Base-by-base conservation (phyloP, 257 asterid genomes). In the Leonotis leonurus region DNA sequence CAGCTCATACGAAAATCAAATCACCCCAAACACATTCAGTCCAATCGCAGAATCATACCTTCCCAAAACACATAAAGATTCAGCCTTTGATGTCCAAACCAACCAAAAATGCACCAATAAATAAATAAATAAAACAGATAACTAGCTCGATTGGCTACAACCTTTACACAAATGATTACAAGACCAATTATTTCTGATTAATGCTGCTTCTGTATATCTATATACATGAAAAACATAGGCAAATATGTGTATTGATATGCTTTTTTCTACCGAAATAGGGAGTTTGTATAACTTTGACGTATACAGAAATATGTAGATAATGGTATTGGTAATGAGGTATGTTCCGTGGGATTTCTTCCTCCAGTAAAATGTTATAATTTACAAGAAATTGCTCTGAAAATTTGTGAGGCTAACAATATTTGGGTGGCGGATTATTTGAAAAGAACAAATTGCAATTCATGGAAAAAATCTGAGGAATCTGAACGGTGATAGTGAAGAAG, bases 401-500 rank as follows among this genome's bases (percentile, higher is more conserved):
- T 51, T 72, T 70, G 44, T 69, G 81, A 72, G 81, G 81, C 81
- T 77, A 65, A 56, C 21, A 50, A 44, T 70, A 32, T 56, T 35
- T 39, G 71, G 75, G 64, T 40, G 63, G 46, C 55, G 67, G 41
- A 9, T 56, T 48, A 48, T 61, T 56, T 56, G 39, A 60, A 8
- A 16, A 16, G 3, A 9, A n/a, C n/a, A n/a, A n/a, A n/a, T n/a
- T n/a, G 57, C 59, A 41, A 29, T 48, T 60, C 35, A 14, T n/a
- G 41, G 35, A 60, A 49, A 67, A 63, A 73, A 76, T 75, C 68
- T 75, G 64, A 54, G 70, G 62, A 65, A 72, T 56, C 71, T 60
- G 64, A 43, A 62, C 67, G 64, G 69, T 29, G 71, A 58, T 17
- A 60, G 77, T 41, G 68, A 62, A 33, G 74, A 71, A 60, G 56